Base-by-base conservation (phyloP, 345 rosid species). In the Citrus mangshanensis region DNA sequence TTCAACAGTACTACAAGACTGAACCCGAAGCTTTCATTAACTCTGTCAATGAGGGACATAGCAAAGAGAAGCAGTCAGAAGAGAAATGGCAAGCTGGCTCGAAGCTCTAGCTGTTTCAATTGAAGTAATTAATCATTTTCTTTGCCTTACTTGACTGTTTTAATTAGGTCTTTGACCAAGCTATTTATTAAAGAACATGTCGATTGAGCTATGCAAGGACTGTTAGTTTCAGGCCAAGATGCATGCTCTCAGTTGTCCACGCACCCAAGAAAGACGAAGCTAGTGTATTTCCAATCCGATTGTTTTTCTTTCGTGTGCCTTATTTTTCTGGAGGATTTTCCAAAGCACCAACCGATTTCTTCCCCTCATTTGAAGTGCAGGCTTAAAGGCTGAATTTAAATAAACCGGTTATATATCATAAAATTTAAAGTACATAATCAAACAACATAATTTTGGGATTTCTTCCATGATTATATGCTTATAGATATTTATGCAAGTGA, bases 11-110 rank as follows among this genome's bases (percentile, higher is more conserved):
- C 87, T 5, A 81, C 72, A 10, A 83, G 88, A 38, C 51, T 84
- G 19, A 81, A 85, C 69, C 89, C 87, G 58, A 83, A 87, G 37
- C 84, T 87, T 2, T 87, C 90, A 4, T 69, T 87, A 13, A 78
- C 92, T 7, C 37, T 12, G 51, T 68, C 87, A 9, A 84, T 85
- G 92, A 87, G 84, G 71, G 85, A 81, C 12, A 81, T 87, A 12
- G 88, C 88, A 0, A 85, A 78, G 80, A 76, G 80, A 79, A 85
- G 81, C 79, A 19, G 13, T 62, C 80, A 89, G n/a, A 74, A 63
- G 9, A 80, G 87, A 77, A 76, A 68, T 62, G 78, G 81, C 65
- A 56, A 64, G 81, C 76, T 85, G 60, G 70, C 76, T 68, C 82
- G 92, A 59, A 84, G 74, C 77, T 66, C 65, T 72, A 87, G 90